A percentile compares a stretch with the other conserved stretches of the same genome.
Conservation (phyloP, 805 yeast genomes). For the Spathaspora hagerdaliae region DNA sequence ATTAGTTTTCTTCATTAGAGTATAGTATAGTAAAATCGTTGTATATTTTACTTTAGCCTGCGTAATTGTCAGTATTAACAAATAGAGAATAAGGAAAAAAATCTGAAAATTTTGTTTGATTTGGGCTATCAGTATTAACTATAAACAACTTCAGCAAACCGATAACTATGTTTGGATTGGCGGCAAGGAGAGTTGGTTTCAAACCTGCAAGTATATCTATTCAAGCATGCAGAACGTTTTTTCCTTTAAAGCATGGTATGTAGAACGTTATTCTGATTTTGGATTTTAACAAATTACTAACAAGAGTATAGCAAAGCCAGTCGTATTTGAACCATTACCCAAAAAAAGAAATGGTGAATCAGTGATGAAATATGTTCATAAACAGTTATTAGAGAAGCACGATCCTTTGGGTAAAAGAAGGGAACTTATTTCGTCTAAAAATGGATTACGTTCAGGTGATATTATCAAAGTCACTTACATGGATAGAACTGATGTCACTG, state of each 20-base stretch:
- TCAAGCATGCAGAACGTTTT: slow-evolving; percentile 2
- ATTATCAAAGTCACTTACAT: slow-evolving; percentile 69
- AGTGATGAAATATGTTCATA: slow-evolving; percentile 42
- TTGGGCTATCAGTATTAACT: too few species aligned
- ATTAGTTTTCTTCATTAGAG: too few species aligned
- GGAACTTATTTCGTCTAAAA: slow-evolving; percentile 23
- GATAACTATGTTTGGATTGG: slow-evolving; percentile 1
- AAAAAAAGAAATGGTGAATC: slow-evolving; percentile 43
- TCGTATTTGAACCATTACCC: slow-evolving; percentile 52
- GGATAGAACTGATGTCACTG: slow-evolving; percentile 66
- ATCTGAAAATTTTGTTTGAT: background rate
- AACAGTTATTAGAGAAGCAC: slow-evolving; percentile 50
- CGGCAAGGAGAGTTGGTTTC: background rate
- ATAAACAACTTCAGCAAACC: too few species aligned
- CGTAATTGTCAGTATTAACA: slow-evolving; percentile 9
- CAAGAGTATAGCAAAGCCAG: slow-evolving; percentile 10
- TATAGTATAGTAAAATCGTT: too few species aligned
- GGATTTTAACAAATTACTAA: too few species aligned
- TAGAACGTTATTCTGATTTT: background rate
- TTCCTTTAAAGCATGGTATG: slow-evolving; percentile 3
- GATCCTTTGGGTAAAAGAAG: slow-evolving; percentile 62
- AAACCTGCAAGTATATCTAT: background rate
- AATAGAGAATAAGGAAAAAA: slow-evolving; percentile 2
- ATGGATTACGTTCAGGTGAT: slow-evolving; percentile 73
- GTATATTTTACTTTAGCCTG: background rate